Conservation (phyloP, 208 protist genomes). For the Trypanosoma lewisi region DNA sequence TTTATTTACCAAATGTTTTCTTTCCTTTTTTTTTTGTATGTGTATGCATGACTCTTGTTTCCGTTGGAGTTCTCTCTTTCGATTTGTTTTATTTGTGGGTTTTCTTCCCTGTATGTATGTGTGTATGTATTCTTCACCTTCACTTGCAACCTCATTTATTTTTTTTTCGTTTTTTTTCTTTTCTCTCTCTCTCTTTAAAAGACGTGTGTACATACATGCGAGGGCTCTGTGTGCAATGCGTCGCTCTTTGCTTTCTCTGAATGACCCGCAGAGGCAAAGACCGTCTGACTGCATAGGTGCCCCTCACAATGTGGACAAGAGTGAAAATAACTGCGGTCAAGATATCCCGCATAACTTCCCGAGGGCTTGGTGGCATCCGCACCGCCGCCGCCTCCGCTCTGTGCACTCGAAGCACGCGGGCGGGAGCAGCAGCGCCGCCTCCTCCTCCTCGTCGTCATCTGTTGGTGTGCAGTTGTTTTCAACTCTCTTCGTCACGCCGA, state of each 20-base stretch:
- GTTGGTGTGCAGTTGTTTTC: constrained; percentile 15
- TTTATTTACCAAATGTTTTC: constrained; percentile 4
- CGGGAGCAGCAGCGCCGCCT: not conserved
- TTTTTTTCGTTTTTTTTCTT: constrained; percentile 18
- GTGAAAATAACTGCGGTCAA: not conserved
- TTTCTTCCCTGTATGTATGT: not conserved
- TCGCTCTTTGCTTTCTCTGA: not conserved
- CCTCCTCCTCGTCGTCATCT: not conserved
- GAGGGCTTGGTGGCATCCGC: constrained; percentile 10
- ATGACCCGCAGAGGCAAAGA: not conserved
- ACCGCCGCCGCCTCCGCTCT: not conserved
- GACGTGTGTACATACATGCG: not conserved
- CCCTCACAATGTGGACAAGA: not conserved
- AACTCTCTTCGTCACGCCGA: constrained; percentile 24
- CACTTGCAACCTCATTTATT: not conserved
- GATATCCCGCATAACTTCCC: not conserved
- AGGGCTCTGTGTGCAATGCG: not conserved
- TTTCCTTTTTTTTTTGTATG: not conserved
- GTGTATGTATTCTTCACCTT: not conserved
- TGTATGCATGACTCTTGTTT: not conserved
- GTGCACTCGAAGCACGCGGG: not conserved
- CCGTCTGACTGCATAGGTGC: not conserved
- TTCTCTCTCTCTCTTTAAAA: not conserved
- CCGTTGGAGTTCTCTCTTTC: not conserved
- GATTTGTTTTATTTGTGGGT: not conserved